Base-by-base conservation (phyloP, 306 rosid genomes). In the Begonia peltatifolia region DNA sequence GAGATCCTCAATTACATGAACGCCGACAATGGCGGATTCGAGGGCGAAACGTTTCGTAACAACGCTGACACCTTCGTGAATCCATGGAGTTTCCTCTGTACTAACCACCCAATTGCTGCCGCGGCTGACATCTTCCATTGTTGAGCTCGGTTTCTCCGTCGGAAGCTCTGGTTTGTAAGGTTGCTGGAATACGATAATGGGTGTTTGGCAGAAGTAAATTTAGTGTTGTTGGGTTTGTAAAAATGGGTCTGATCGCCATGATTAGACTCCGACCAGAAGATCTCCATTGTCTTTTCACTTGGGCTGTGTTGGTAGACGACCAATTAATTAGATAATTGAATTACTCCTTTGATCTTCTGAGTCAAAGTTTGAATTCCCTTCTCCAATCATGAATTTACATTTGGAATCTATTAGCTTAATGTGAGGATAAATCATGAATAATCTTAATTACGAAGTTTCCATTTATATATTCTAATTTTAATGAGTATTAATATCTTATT, bases 101-200 rank as follows among this genome's bases (percentile, higher is more conserved):
- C 63, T 10, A 82, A 78, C 58, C 97, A 80, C 52, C 95, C 95
- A 61, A 78, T 89, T 52, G 58, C 70, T 80, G 89, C 84, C 41
- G 53, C 82, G 23, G 73, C 82, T 10, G 76, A 81, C 63, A 77
- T 88, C 68, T 68, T 79, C 56, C 75, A 48, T 58, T 77, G 78
- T 63, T 77, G 68, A 56, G 13, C 38, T 30, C 8, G 38, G 7
- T 3, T 5, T 30, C 9, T 30, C 38, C 38, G 44, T 12, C 3
- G 43, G 42, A 57, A 44, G 52, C 42, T 44, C 43, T 2, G 60
- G 23, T 42, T 50, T 56, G 22, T 46, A 10, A 20, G 42, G 22
- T 43, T 9, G 16, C 23, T 30, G 38, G 38, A 30, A 4, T 30
- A 30, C 1, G 41, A 15, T 47, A 5, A 22, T 42, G 25, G 38